Base-by-base conservation (phyloP, 306 rosid genomes). In the Medicago truncatula region DNA sequence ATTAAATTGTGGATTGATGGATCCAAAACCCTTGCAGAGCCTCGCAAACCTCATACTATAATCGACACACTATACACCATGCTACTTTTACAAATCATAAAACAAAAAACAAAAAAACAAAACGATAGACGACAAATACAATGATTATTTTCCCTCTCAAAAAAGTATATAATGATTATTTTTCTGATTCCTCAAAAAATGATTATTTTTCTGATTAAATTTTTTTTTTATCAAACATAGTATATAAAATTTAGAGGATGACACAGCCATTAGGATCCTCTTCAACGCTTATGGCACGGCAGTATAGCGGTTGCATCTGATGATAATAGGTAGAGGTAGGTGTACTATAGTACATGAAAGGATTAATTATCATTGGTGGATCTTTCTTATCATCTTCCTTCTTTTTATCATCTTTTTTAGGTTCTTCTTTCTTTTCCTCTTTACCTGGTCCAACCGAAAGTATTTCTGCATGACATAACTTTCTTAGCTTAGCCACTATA, bases 251-350 rank as follows among this genome's bases (percentile, higher is more conserved):
- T 84, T 73, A 91, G 74, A 85, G 67, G 50, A 89, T 89, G 23
- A 91, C 92, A 82, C 97, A 91, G 23, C 78, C 52, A 74, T 83
- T 87, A 11, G 89, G 95, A 67, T 91, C 83, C 79, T 89, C 92
- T 39, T 91, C 88, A 18, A 12, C 61, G 47, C 76, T 69, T 17
- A 57, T 66, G 3, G 74, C 81, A 54, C 2, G 40, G 52, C 81
- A 84, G 38, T 80, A 80, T 18, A 43, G 71, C 21, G 85, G 74
- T 44, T 57, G 23, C 81, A 75, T 31, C 3, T 78, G 80, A 69
- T 79, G 36, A 58, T 6, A 67, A 75, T 77, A 39, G 28, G 28
- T 23, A 17, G 28, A 25, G 5, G 12, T 11, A 34, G 6, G 12
- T 0, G 62, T 16, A 28, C 14, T 7, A 69, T 78, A 70, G 44